Base-by-base conservation (phyloP, 2,329 filamentous ascomycete genomes). In the Alternaria ventricosa region DNA sequence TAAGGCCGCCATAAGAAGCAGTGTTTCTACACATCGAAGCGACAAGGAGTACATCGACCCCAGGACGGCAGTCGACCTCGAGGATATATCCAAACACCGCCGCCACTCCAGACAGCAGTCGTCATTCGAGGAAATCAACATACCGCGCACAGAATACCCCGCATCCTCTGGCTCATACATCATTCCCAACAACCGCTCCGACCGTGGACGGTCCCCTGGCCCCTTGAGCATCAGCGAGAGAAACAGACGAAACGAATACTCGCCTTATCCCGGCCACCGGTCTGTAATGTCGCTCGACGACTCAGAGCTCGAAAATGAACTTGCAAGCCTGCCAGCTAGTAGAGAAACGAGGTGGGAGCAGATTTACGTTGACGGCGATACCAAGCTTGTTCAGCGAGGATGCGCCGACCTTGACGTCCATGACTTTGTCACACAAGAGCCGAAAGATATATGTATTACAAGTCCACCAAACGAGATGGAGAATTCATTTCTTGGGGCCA, bases 1-100 rank as follows among this genome's bases (percentile, higher is more conserved):
- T 6, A 66, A 62, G 5, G 50, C 65, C 1, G 67, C 63, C 8
- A 65, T 72, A 15, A 72, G 75, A 49, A 76, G 78, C 43, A 81
- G 78, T 56, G 67, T 80, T 3, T 79, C 81, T 2, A 79, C 78
- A 13, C 80, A 82, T 69, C 78, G 81, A 15, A 79, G 80, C 11
- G 81, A 81, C 55, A 84, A 83, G 67, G 80, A 83, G 60, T 84
- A 84, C 63, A 84, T 84, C 60, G 82, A 84, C 57, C 83, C 83
- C 5, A 73, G 76, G 9, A 79, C 80, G 28, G 75, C 82, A 27
- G 79, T 84, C 20, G 80, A 80, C 36, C 77, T 81, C 6, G 79
- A 83, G 20, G 82, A 84, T 56, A 82, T 84, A 23, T 73, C 76
- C 13, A 72, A 78, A 45, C 72, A 74, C 56, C 67, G 69, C 20